Percentiles rank a stretch among this genome's conserved stretches.
Evolutionary conservation across 2,329 filamentous ascomycete species (phyloP).

Genomic region (Colletotrichum cereale): DNA sequence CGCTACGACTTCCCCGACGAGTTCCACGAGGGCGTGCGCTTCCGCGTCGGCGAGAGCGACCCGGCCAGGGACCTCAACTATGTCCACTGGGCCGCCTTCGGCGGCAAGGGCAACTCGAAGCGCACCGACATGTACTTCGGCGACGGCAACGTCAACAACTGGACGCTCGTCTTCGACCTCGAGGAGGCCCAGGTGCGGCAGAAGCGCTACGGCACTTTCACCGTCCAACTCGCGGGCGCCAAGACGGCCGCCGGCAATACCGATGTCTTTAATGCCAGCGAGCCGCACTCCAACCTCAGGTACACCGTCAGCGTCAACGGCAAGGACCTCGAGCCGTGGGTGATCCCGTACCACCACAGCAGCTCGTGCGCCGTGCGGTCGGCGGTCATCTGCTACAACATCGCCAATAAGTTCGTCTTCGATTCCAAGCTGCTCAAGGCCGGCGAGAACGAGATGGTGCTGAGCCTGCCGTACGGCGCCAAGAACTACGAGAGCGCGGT

Average conservation of each 20-base stretch:
- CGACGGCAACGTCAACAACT: conserved; percentile 64
- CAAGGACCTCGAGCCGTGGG: conserved; percentile 59
- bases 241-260: conserved; percentile 73
- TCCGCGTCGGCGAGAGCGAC: conserved; percentile 63
- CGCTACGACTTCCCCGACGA: conserved; percentile 68
- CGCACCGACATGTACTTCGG: conserved; percentile 55
- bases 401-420: conserved; percentile 69
- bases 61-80: conserved; percentile 66
- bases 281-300: conserved; percentile 64
- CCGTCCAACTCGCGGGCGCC: conserved; percentile 72
- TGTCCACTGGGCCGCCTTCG: conserved; percentile 72
- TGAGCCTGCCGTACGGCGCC: conserved; percentile 68
- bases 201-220: conserved; percentile 66
- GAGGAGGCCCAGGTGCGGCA: conserved; percentile 54
- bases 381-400: conserved; percentile 69
- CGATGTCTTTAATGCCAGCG: conserved; percentile 64
- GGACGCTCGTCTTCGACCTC: conserved; percentile 64
- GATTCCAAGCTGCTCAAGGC: conserved; percentile 57
- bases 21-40: conserved; percentile 68
- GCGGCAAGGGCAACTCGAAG: conserved; percentile 61
- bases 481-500: conserved; percentile 68
- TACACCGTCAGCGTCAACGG: conserved; percentile 55
- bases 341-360: conserved; percentile 69
- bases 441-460: conserved; percentile 64
- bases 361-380: conserved; percentile 71